A percentile compares a stretch with the other conserved stretches of the same genome.
Evolutionary conservation across 805 yeast genomes (phyloP).

Genomic region (Pichia thaimueangensis): DNA sequence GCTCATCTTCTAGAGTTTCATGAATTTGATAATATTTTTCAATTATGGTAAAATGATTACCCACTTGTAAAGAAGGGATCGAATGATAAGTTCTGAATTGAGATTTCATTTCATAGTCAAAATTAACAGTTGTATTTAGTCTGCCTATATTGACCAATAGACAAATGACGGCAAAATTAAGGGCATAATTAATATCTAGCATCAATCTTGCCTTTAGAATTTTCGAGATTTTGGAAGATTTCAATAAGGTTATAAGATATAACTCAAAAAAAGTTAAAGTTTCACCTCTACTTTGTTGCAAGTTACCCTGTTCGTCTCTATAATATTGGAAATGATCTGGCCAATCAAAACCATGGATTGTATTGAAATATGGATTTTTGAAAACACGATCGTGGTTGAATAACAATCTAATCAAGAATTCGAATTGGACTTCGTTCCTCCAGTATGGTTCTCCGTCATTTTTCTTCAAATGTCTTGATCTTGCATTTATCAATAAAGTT

Average conservation of each 20-base stretch:
- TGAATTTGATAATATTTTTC: slow-evolving; percentile 21
- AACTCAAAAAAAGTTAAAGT: slow-evolving; percentile 75
- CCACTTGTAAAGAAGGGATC: slow-evolving; percentile 81
- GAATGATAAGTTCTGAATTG: slow-evolving; percentile 90
- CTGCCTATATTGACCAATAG: slow-evolving; percentile 86
- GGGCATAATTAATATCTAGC: slow-evolving; percentile 39
- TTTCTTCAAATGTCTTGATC: slow-evolving; percentile 65
- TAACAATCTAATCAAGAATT: slow-evolving; percentile 61
- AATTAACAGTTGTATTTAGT: slow-evolving; percentile 90
- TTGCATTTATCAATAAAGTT: slow-evolving; percentile 26
- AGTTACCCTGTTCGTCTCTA: slow-evolving; percentile 21
- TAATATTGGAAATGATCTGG: slow-evolving; percentile 26
- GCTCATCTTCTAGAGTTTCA: slow-evolving; percentile 17
- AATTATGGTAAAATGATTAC: slow-evolving; percentile 35
- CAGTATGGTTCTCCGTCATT: slow-evolving; percentile 89
- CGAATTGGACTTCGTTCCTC: slow-evolving; percentile 82
- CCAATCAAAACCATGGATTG: slow-evolving; percentile 33
- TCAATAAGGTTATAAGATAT: slow-evolving; percentile 74
- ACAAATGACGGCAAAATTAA: slow-evolving; percentile 40
- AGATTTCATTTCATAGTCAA: slow-evolving; percentile 93
- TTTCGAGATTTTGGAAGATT: slow-evolving; percentile 76
- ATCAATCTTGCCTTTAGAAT: slow-evolving; percentile 75
- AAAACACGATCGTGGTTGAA: slow-evolving; percentile 60
- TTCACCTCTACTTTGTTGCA: slow-evolving; percentile 28
- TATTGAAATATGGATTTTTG: slow-evolving; percentile 47